phyloP scores from a whole-genome alignment of 176 grass and related monocot species.

The Zizania latifolia region DNA sequence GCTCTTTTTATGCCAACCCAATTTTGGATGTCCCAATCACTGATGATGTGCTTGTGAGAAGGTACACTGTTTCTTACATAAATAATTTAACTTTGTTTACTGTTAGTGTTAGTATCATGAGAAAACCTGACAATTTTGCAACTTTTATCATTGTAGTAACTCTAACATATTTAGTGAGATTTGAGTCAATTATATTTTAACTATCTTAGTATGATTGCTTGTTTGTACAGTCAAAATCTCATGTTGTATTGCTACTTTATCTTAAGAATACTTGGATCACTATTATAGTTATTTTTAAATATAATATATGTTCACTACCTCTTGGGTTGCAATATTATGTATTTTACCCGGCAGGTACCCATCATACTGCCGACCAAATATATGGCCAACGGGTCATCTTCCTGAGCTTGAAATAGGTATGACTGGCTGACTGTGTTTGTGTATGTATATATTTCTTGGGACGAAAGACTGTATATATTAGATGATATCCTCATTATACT shows the following conservation, averaged over 20 bases:
- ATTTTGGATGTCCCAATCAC: slow-evolving; percentile 69
- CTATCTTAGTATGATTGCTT: no score
- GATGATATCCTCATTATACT: neutral
- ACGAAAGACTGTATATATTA: no score
- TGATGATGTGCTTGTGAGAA: slow-evolving; percentile 48
- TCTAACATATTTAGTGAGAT: neutral
- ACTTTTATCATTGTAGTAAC: neutral
- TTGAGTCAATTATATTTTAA: no score
- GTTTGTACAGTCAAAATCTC: neutral
- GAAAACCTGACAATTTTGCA: neutral
- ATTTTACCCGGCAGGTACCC: slow-evolving; percentile 68
- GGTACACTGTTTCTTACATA: slow-evolving; percentile 37
- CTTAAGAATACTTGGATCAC: neutral
- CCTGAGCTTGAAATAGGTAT: slow-evolving; percentile 78
- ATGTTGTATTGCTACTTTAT: neutral
- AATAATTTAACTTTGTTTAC: neutral
- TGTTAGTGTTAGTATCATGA: neutral
- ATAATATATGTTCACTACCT: no score
- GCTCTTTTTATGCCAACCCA: slow-evolving; percentile 94
- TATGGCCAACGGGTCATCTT: slow-evolving; percentile 62
- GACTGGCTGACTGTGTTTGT: neutral
- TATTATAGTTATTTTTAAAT: neutral
- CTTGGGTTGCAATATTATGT: no score
- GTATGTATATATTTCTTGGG: no score
- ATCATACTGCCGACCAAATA: slow-evolving; percentile 85